Conservation (phyloP, 2,329 filamentous ascomycete genomes). For the Hypoxylon sp. region DNA sequence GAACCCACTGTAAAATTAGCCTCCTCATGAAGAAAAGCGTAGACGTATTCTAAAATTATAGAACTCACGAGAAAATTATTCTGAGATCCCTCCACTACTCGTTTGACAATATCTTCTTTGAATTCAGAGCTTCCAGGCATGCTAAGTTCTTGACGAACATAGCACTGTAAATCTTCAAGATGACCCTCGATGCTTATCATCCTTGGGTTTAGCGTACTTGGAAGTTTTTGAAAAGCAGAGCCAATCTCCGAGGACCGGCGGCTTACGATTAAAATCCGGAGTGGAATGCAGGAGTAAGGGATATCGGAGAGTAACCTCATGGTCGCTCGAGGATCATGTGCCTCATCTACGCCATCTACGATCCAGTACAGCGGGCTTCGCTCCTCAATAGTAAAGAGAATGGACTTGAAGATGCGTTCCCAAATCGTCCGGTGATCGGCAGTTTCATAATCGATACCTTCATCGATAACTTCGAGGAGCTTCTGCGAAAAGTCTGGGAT, state of each 20-base stretch:
- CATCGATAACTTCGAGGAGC: slow-evolving; percentile 46
- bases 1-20: slow-evolving; percentile 23
- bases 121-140: slow-evolving; percentile 35
- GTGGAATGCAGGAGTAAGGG: slow-evolving; percentile 35
- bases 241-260: slow-evolving; percentile 47
- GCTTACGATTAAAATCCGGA: slow-evolving; percentile 52
- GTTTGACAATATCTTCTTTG: slow-evolving; percentile 39
- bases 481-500: slow-evolving; percentile 40
- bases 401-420: slow-evolving; percentile 51
- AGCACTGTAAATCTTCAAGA: slow-evolving; percentile 39
- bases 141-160: slow-evolving; percentile 43
- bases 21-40: not conserved
- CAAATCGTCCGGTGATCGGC: slow-evolving; percentile 49
- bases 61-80: slow-evolving; percentile 32
- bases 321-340: slow-evolving; percentile 48
- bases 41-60: not conserved
- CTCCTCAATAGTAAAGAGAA: slow-evolving; percentile 48
- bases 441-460: slow-evolving; percentile 45
- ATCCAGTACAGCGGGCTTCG: slow-evolving; percentile 54
- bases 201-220: not conserved
- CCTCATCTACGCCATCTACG: slow-evolving; percentile 57
- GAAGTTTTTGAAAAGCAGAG: slow-evolving; percentile 34
- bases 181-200: slow-evolving; percentile 35
- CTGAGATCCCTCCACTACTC: slow-evolving; percentile 16
- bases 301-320: slow-evolving; percentile 50